These are phyloP conservation scores for Blastocladiella britannica DNA, from an alignment of 192 early-diverging fungal genomes.

Conservation along the genomic window DNA sequence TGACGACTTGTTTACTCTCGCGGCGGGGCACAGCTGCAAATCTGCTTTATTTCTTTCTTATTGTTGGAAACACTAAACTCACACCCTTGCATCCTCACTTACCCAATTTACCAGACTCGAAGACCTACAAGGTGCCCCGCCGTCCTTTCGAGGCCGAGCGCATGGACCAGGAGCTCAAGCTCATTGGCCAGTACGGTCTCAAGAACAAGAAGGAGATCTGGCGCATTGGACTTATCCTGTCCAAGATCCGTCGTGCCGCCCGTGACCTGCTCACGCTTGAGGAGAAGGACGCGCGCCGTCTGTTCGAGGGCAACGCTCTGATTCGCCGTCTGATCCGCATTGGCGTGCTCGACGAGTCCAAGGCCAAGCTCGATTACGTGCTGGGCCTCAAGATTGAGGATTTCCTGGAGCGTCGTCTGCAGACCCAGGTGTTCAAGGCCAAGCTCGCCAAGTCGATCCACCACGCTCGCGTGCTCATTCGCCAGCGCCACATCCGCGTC, in stretches of 20 bases:
- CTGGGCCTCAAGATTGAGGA: constrained; percentile 93
- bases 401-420: constrained; percentile 93
- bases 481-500: constrained; percentile 96
- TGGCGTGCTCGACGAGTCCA: constrained; percentile 92
- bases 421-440: constrained; percentile 98
- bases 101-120: constrained; percentile 34
- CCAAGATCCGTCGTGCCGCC: constrained; percentile 99
- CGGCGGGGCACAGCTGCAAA: too few species aligned
- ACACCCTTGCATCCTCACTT: too few species aligned
- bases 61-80: too few species aligned
- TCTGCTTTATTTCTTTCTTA: too few species aligned
- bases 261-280: constrained; percentile 96
- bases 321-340: constrained; percentile 96
- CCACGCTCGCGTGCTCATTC: constrained; percentile 96
- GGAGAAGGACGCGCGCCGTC: constrained; percentile 87
- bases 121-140: constrained; percentile 88
- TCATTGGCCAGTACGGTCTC: constrained; percentile 92
- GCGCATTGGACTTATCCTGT: constrained; percentile 87
- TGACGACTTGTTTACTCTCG: too few species aligned
- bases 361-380: constrained; percentile 98
- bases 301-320: constrained; percentile 98
- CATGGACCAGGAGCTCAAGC: constrained; percentile 83
- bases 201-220: constrained; percentile 98
- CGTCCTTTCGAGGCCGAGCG: constrained; percentile 91
- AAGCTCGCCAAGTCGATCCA: constrained; percentile 96